Percentiles rank a stretch among this genome's conserved stretches.
These are phyloP conservation scores for Candida pseudoglaebosa DNA, from an alignment of 805 yeast genomes.

Conservation along the genomic window DNA sequence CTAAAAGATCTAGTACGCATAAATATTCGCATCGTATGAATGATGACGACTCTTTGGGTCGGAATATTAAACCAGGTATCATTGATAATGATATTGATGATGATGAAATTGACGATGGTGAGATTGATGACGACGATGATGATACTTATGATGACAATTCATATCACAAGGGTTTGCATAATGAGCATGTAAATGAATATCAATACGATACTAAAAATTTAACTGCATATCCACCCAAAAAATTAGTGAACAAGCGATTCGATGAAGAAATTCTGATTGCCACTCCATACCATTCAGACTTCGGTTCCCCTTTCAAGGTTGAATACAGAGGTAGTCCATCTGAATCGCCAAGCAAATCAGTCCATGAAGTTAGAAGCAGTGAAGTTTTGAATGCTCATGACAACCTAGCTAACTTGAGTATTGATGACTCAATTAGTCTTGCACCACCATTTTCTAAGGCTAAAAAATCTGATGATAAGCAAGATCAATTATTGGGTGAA, in stretches of 20 bases:
- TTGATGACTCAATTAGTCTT: background rate
- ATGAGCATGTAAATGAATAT: conserved; percentile 4
- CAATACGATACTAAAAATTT: conserved; percentile 20
- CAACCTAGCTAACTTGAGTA: background rate
- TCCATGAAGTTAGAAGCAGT: background rate
- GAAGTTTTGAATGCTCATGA: background rate
- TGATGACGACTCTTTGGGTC: background rate
- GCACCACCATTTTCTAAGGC: background rate
- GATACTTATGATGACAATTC: conserved; percentile 9
- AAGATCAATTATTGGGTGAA: conserved; percentile 37
- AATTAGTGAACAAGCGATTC: conserved; percentile 14
- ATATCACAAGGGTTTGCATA: no score
- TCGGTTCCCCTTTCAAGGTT: conserved; percentile 34
- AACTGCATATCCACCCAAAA: conserved; percentile 21
- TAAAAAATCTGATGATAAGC: conserved; percentile 2
- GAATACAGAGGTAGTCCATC: conserved; percentile 6
- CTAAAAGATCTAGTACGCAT: background rate
- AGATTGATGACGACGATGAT: conserved; percentile 10
- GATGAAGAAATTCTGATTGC: conserved; percentile 28
- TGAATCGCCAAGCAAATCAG: background rate
- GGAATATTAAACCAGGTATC: conserved; percentile 5
- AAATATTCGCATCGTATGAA: background rate
- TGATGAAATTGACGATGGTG: conserved; percentile 8
- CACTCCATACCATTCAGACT: conserved; percentile 11
- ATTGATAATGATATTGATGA: conserved; percentile 6